These are phyloP conservation scores for Scleroderma citrinum DNA, from an alignment of 768 basidiomycete species.

Conservation along the genomic window DNA sequence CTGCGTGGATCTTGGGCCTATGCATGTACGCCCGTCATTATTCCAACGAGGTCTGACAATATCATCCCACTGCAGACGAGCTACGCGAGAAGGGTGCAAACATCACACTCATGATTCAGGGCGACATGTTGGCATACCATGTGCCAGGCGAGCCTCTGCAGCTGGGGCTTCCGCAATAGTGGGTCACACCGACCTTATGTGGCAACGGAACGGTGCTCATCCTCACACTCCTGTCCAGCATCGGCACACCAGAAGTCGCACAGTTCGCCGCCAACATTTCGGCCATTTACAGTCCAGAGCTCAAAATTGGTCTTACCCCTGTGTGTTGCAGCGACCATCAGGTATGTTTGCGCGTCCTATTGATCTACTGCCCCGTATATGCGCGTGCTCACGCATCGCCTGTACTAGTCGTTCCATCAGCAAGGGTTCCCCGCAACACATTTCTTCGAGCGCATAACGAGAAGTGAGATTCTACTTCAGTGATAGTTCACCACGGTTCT, in stretches of 20 bases:
- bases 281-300: slow-evolving; percentile 74
- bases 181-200: slow-evolving; percentile 18
- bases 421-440: slow-evolving; percentile 84
- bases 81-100: slow-evolving; percentile 55
- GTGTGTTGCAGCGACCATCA: slow-evolving; percentile 94
- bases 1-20: slow-evolving; percentile 73
- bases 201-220: not conserved
- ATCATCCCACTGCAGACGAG: slow-evolving; percentile 21
- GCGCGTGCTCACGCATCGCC: not conserved
- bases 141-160: slow-evolving; percentile 74
- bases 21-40: slow-evolving; percentile 38
- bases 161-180: slow-evolving; percentile 74
- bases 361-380: too few species aligned
- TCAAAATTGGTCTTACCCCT: slow-evolving; percentile 61
- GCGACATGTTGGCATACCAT: slow-evolving; percentile 89
- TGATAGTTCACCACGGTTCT: not conserved
- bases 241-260: slow-evolving; percentile 72
- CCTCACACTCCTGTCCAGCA: slow-evolving; percentile 35
- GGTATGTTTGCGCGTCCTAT: slow-evolving; percentile 29
- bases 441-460: slow-evolving; percentile 83
- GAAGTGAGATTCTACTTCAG: slow-evolving; percentile 37
- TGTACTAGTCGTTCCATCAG: slow-evolving; percentile 62
- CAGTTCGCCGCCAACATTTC: slow-evolving; percentile 73
- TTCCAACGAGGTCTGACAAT: too few species aligned
- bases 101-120: slow-evolving; percentile 80